A percentile compares a stretch with the other conserved stretches of the same genome.
Conservation (phyloP, 352 stramenopile species). For the Globisporangium polare region DNA sequence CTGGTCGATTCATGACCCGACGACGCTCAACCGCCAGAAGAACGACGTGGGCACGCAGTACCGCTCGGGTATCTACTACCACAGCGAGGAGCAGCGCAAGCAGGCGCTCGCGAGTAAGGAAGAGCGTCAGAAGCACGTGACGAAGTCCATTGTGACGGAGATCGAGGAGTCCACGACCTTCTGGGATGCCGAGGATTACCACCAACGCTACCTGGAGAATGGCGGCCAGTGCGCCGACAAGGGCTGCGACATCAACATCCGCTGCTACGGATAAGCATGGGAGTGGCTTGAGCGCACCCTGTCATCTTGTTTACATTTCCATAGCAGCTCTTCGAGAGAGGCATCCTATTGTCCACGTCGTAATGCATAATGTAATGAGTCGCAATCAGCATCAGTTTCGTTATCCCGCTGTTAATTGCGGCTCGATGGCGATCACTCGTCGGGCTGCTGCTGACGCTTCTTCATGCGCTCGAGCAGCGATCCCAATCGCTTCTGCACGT, state of each 20-base stretch:
- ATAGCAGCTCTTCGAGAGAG: neutral
- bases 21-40: conserved; percentile 86
- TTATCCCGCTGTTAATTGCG: neutral
- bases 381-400: neutral
- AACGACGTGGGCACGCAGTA: conserved; percentile 94
- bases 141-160: conserved; percentile 89
- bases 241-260: conserved; percentile 85
- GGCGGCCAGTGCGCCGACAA: conserved; percentile 92
- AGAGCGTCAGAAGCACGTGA: conserved; percentile 55
- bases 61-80: conserved; percentile 93
- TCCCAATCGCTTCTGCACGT: conserved; percentile 31
- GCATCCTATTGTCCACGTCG: conserved; percentile 17
- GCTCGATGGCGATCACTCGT: neutral
- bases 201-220: conserved; percentile 97
- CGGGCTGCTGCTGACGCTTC: conserved; percentile 21
- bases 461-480: conserved; percentile 38
- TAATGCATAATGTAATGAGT: neutral
- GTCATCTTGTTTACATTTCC: neutral
- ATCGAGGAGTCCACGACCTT: conserved; percentile 79
- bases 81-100: conserved; percentile 89
- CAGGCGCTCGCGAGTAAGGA: conserved; percentile 57
- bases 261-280: conserved; percentile 63
- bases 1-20: conserved; percentile 92
- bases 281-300: neutral
- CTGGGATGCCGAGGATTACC: conserved; percentile 93